Evolutionary conservation across 176 grass and related monocot genomes (phyloP), one percentile per base, ranked within the genome.

Genomic region (Zizania latifolia): DNA sequence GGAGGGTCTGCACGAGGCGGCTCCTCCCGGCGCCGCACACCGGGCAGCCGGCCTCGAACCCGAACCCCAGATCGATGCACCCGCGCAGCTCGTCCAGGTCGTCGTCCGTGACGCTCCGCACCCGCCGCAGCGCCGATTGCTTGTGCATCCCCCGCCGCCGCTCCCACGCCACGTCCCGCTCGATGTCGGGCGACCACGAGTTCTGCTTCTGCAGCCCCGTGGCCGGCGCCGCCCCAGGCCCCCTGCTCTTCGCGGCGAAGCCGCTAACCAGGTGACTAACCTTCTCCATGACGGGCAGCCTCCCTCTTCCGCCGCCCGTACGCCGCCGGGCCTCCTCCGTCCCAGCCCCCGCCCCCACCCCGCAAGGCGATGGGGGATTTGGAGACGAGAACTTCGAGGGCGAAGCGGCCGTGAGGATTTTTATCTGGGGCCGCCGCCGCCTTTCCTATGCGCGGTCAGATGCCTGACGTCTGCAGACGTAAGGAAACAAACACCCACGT

Each of bases 31-130:
- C 83, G 55, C 65, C 90, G 54, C 90, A 88, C 14, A 51, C 71
- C 0, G 71, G 50, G 63, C 86, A 87, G 5, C 60, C 76, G 11
- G 26, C 66, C 39, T 90, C 90, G 72, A 97, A 92, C 3, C 78
- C 64, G 82, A 97, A 90, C 0, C 93, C 93, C 22, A 93, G 87
- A 67, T 97, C 93, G 62, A 97, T 74, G 60, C 90, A 97, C 4
- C 85, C 93, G 62, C 90, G 87, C 38, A 97, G 88, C 90, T 97
- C 93, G 22, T 90, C 85, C 58, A 97, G 83, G 51, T 93, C 87
- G 35, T 90, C 87, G 65, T 90, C 93, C 0, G 93, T 93, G 59
- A 97, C 82, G 80, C 87, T 97, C 50, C 76, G 65, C 1, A 43
- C 62, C 40, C 86, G 85, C 19, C 79, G 71, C 56, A 81, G 70